Evolutionary conservation across 2,329 filamentous ascomycete species (phyloP).

Genomic region (Sporothrix brasiliensis): DNA sequence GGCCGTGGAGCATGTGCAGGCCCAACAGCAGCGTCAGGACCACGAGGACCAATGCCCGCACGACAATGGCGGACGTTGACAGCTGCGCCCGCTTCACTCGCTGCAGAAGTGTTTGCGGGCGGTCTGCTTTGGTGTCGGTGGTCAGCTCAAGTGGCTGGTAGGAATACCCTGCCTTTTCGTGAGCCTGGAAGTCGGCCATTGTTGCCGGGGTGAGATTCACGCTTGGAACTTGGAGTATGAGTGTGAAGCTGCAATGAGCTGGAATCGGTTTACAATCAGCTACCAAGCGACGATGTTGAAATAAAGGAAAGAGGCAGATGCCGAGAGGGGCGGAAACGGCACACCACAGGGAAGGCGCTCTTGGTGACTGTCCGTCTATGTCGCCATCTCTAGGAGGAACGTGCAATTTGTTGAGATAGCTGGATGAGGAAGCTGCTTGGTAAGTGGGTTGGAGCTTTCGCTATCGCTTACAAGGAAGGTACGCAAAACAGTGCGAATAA

Average conservation of each 20-base stretch:
- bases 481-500: not conserved
- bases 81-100: conserved; percentile 1
- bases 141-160: not conserved
- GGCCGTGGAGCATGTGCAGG: conserved; percentile 23
- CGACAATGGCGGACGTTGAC: not conserved
- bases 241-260: not conserved
- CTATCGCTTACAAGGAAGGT: conserved; percentile 13
- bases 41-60: conserved; percentile 23
- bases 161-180: conserved; percentile 16
- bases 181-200: conserved; percentile 8
- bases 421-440: conserved; percentile 15
- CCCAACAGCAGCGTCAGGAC: conserved; percentile 17
- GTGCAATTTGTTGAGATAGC: conserved; percentile 8
- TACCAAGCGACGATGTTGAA: not conserved
- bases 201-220: not conserved
- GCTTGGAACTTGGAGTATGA: not conserved
- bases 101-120: not conserved
- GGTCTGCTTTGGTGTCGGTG: not conserved
- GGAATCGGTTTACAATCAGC: not conserved
- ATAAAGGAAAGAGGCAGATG: not conserved
- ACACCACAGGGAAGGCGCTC: not conserved
- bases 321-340: not conserved
- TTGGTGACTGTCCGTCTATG: not conserved
- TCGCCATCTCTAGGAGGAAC: conserved; percentile 19
- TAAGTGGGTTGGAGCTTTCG: conserved; percentile 1